These are phyloP conservation scores for Salicornia ramosissima DNA, from an alignment of 148 eudicot genomes.

Conservation along the genomic window DNA sequence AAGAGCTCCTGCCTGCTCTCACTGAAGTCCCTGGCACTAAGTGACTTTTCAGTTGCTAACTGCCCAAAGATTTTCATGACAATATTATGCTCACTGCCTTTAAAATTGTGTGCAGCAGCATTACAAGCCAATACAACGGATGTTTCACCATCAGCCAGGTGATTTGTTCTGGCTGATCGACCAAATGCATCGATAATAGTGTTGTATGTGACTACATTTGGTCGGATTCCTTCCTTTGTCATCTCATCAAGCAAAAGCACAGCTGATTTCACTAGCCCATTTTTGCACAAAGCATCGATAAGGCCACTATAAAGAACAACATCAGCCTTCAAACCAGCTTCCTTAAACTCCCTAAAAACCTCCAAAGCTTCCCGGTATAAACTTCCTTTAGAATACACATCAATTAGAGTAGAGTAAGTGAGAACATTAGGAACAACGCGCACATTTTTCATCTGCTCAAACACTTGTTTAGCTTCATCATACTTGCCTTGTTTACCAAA, in stretches of 20 bases:
- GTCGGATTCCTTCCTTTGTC: constrained; percentile 84
- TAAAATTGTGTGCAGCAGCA: constrained; percentile 18
- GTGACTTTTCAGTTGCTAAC: constrained; percentile 52
- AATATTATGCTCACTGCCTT: constrained; percentile 38
- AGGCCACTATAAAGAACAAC: constrained; percentile 93
- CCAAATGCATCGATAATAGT: constrained; percentile 97
- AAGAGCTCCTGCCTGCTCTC: constrained; percentile 49
- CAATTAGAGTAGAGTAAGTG: constrained; percentile 83
- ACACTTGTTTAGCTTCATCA: constrained; percentile 61
- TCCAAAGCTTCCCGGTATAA: constrained; percentile 67
- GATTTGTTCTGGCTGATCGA: constrained; percentile 44
- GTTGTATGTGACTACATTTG: constrained; percentile 93
- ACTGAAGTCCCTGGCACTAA: constrained; percentile 31
- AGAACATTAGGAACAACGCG: constrained; percentile 62
- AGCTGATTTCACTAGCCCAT: constrained; percentile 76
- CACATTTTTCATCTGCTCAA: constrained; percentile 60
- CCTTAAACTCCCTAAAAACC: constrained; percentile 68
- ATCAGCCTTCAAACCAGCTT: constrained; percentile 80
- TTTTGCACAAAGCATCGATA: constrained; percentile 89
- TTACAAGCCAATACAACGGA: constrained; percentile 20
- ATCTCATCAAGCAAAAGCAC: constrained; percentile 79
- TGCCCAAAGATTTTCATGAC: constrained; percentile 67
- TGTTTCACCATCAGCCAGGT: constrained; percentile 27
- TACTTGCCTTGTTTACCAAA: constrained; percentile 95
- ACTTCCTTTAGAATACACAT: constrained; percentile 78